Evolutionary conservation across 2,329 filamentous ascomycete genomes (phyloP).

Genomic region (Colletotrichum tamarilloi): DNA sequence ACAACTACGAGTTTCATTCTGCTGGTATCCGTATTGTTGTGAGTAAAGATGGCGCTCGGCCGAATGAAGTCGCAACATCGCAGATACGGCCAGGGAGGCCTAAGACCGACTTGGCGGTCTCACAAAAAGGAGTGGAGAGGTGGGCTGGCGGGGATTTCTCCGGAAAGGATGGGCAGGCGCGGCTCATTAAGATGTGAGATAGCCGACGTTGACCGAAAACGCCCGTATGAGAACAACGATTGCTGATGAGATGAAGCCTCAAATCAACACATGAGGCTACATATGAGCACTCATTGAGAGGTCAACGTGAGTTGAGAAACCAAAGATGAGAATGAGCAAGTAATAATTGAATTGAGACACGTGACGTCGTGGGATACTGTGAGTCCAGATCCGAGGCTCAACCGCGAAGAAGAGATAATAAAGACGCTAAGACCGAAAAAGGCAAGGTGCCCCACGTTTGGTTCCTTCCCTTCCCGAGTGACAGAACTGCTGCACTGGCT

Average conservation of each 20-base stretch:
- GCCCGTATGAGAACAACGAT: neutral
- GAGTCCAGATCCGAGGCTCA: slow-evolving; percentile 24
- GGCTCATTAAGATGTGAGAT: neutral
- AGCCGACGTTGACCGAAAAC: neutral
- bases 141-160: slow-evolving; percentile 16
- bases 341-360: neutral
- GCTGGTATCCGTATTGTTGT: neutral
- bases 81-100: slow-evolving; percentile 1
- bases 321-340: neutral
- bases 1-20: neutral
- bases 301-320: neutral
- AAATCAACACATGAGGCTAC: no score
- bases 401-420: neutral
- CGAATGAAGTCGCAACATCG: slow-evolving; percentile 6
- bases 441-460: slow-evolving; percentile 9
- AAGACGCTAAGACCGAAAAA: neutral
- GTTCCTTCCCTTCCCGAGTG: slow-evolving; percentile 33
- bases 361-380: neutral
- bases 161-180: neutral
- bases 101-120: slow-evolving; percentile 22
- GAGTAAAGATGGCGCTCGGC: slow-evolving; percentile 4
- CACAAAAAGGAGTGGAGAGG: slow-evolving; percentile 18
- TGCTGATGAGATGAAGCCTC: neutral
- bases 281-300: neutral
- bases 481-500: neutral